Evolutionary conservation across 2,329 filamentous ascomycete genomes (phyloP).

Genomic region (Westerdykella sp.): DNA sequence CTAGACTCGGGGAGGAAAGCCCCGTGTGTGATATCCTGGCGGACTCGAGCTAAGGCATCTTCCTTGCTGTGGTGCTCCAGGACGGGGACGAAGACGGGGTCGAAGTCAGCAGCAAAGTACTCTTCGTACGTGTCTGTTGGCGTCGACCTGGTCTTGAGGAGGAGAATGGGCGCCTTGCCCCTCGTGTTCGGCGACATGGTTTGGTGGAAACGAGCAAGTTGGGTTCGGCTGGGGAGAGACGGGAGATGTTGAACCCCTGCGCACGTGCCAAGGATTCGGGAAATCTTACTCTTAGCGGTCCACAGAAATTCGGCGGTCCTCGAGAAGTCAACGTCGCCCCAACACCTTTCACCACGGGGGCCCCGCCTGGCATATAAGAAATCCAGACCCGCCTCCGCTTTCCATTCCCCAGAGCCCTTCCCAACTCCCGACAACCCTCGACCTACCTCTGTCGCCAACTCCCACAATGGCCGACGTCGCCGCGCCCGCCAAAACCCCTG

Average conservation of each 20-base stretch:
- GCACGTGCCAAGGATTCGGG: conserved; percentile 1
- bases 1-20: conserved; percentile 29
- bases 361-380: not conserved
- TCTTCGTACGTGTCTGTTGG: conserved; percentile 69
- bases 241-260: not conserved
- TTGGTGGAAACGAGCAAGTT: not conserved
- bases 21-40: conserved; percentile 44
- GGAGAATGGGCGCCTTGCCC: conserved; percentile 51
- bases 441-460: conserved; percentile 12
- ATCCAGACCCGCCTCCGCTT: conserved; percentile 4
- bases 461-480: conserved; percentile 34
- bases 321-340: conserved; percentile 1
- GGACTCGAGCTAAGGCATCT: conserved; percentile 51
- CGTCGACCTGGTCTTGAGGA: conserved; percentile 71
- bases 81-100: conserved; percentile 68
- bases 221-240: not conserved
- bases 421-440: conserved; percentile 6
- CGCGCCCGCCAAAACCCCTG: conserved; percentile 30
- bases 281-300: conserved; percentile 13
- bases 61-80: conserved; percentile 64
- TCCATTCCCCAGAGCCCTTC: conserved; percentile 1
- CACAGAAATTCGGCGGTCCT: conserved; percentile 3
- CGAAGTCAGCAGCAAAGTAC: conserved; percentile 54
- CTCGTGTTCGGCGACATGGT: conserved; percentile 19
- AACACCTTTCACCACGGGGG: conserved; percentile 1